Evolutionary conservation across 345 rosid species (phyloP), one percentile per base, ranked within the genome.

Genomic region (Rubroshorea leprosula): DNA sequence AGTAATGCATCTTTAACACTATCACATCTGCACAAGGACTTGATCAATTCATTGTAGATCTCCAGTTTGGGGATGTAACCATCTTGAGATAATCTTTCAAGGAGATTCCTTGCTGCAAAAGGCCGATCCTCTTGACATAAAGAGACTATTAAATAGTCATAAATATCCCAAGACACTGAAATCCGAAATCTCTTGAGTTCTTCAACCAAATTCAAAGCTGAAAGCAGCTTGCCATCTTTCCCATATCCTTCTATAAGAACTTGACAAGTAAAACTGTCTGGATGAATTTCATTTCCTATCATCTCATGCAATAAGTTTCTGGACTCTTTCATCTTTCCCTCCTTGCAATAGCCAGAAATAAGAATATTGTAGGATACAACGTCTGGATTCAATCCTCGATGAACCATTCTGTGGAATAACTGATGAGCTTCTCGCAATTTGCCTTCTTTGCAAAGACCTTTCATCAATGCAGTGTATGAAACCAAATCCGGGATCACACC

Each of bases 371-470:
- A 92, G 0, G 86, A 67, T 23, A 86, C 70, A 55, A 76, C 54
- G 68, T 92, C 97, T 0, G 93, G 86, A 46, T 51, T 58, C 66
- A 86, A 41, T 6, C 93, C 97, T 68, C 82, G 69, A 49, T 83
- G 78, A 49, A 81, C 53, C 93, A 89, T 83, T 68, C 72, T 74
- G 19, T 83, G 90, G 49, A 86, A 83, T 43, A 81, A 78, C 80
- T 86, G 91, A 66, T 86, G 96, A 69, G 90, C 98, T 62, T 92
- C 95, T 63, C 57, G 76, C 39, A 86, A 66, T 66, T 72, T 83
- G 31, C 89, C 87, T n/a, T 76, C 82, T 79, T 56, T 81, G 76
- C 97, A 92, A 72, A 92, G 91, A 62, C 93, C 90, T 52, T 72
- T 78, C 62, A 86, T 81, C 67, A 92, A 62, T 18, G 86, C 75